Evolutionary conservation across 768 basidiomycete genomes (phyloP), one percentile per base, ranked within the genome.

Genomic region (Trametes maxima): DNA sequence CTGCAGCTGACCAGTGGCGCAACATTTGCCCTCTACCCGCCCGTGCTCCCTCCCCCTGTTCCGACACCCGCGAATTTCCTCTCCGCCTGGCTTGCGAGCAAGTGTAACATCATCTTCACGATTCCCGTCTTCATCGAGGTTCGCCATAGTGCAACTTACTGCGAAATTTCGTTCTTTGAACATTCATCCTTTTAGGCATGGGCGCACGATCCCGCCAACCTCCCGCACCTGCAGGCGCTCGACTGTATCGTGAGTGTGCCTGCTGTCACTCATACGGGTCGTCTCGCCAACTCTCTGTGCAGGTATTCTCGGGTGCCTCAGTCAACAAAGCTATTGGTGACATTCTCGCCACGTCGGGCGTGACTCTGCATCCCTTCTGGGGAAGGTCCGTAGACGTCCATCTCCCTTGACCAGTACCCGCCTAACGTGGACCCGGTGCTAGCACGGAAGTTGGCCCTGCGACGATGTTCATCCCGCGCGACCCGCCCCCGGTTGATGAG

Each of bases 111-210:
- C 21, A 49, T 65, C 3, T 59, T 62, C 33, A 62, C 57, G 22
- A 54, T 62, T 14, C 64, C 60, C 17, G 60, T 44, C 11, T 59
- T 65, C 37, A 42, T 65, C 21, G 64, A 65, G 52, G 64, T 57
- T 37, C 13, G 56, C 33, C 10, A 2, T 33, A 2, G 19, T 7
- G n/a, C 16, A 36, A 3, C 33, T 16, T 6, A 3, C 28, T 12
- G 24, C 22, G 19, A 17, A 2, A 5, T 19, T n/a, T 14, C 37
- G 13, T 12, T 24, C 21, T 2, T 5, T 5, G 19, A 14, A 5
- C 12, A 46, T 10, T 21, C 22, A 22, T 40, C 5, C 12, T 4
- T n/a, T 7, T 21, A 63, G 63, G 57, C 57, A 3, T 65, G 59
- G 64, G 59, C 55, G 0, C 54, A 51, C 1, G 55, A 60, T 39